phyloP scores from a whole-genome alignment of 768 basidiomycete species.

The Antrodiella citrinella region DNA sequence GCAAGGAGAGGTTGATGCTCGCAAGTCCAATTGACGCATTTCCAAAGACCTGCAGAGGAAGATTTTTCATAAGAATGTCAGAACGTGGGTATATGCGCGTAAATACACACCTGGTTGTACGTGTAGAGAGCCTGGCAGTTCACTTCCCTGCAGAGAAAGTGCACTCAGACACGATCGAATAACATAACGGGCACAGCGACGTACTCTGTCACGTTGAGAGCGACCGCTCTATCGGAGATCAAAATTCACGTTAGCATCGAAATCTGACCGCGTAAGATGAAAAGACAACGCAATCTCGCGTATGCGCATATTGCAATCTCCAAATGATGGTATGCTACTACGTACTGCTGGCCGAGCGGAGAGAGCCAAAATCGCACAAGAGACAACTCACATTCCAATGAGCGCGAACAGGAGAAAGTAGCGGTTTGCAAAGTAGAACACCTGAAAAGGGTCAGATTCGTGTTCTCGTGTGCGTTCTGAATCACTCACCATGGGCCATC shows the following conservation, averaged over 20 bases:
- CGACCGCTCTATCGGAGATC: slow-evolving; percentile 25
- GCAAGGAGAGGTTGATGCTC: slow-evolving; percentile 38
- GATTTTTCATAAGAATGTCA: too few species aligned
- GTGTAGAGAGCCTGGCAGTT: slow-evolving; percentile 40
- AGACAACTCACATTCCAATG: slow-evolving; percentile 42
- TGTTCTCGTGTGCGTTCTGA: too few species aligned
- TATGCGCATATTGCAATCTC: too few species aligned
- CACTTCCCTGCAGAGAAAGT: slow-evolving; percentile 28
- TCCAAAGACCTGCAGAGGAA: slow-evolving; percentile 29
- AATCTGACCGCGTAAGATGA: too few species aligned
- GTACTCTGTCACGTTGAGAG: slow-evolving; percentile 29
- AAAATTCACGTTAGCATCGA: too few species aligned
- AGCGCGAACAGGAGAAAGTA: slow-evolving; percentile 37
- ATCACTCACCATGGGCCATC: slow-evolving; percentile 38
- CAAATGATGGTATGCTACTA: too few species aligned
- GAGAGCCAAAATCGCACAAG: too few species aligned
- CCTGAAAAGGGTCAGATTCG: slow-evolving; percentile 15
- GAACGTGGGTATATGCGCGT: not conserved
- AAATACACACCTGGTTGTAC: slow-evolving; percentile 33
- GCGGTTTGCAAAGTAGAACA: slow-evolving; percentile 38
- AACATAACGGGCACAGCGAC: too few species aligned
- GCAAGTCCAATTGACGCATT: slow-evolving; percentile 37
- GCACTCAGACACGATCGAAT: too few species aligned
- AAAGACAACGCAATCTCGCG: too few species aligned
- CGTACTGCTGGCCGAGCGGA: too few species aligned